Base-by-base conservation (phyloP, 257 asterid genomes). In the Solanum chaucha region DNA sequence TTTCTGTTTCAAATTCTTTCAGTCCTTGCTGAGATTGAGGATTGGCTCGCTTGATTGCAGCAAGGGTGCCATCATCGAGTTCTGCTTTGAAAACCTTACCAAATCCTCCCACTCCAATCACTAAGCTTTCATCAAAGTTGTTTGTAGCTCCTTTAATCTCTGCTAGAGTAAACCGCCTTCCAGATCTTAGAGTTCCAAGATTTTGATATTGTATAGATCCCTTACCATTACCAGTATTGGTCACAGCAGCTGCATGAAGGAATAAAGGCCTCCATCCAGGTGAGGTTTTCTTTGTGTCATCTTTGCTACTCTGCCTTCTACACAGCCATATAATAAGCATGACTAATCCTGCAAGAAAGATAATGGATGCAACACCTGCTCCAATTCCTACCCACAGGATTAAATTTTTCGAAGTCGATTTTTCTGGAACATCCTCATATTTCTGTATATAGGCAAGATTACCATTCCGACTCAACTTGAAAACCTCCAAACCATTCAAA, bases 1-100 rank as follows among this genome's bases (percentile, higher is more conserved):
- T 96, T 87, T 96, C 99, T 2, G 99, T 96, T 89, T 96, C 98
- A 72, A 96, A 96, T 59, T 96, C 99, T 4, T 64, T 90, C 78
- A 96, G 77, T 8, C 99, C 99, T 89, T 96, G 99, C 88, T 94
- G 98, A 73, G 99, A 96, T 74, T 95, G 97, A 17, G 98, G 99
- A 77, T 96, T 94, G 84, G 98, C 92, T 78, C 98, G 90, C 87
- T 96, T 96, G 65, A 95, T 90, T 5, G 99, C 99, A 19, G 90
- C 96, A 13, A 89, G 92, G 38, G 90, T 90, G 35, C 87, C 86
- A 35, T 95, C 98, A 14, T 92, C 95, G 28, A 94, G 92, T 87
- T 94, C 95, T 51, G 96, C 99, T 85, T 90, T 92, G 94, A 86
- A 96, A 71, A 96, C 99, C 80, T 93, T 96, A 6, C 99, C 99